phyloP scores from a whole-genome alignment of 805 yeast species.

The Sugiyamaella boreocaroliniensis region DNA sequence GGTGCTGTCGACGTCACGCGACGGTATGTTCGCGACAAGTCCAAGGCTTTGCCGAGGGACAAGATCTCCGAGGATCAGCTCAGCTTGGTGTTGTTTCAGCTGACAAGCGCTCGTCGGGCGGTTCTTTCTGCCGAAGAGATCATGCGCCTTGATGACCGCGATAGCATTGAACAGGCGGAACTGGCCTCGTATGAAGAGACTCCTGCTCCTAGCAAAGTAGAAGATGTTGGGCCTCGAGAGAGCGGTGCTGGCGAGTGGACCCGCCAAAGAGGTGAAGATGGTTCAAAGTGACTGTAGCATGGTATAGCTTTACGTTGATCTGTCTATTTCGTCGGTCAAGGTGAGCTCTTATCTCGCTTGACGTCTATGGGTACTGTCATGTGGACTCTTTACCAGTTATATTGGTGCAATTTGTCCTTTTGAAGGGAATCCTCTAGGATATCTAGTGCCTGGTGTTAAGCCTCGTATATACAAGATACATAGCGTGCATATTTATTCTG shows the following conservation, averaged over 20 bases:
- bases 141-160: slow-evolving; percentile 34
- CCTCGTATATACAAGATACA: too few relatives aligned
- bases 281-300: slow-evolving; percentile 27
- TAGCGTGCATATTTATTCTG: too few relatives aligned
- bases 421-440: too few relatives aligned
- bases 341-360: too few relatives aligned
- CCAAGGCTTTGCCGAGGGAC: slow-evolving; percentile 42
- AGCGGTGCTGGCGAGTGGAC: slow-evolving; percentile 79
- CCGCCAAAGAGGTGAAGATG: slow-evolving; percentile 69
- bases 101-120: slow-evolving; percentile 35
- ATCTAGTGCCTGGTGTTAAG: too few relatives aligned
- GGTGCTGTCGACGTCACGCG: slow-evolving; percentile 65
- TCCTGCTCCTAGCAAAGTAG: slow-evolving; percentile 3
- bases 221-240: slow-evolving; percentile 47
- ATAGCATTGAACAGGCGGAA: slow-evolving; percentile 25
- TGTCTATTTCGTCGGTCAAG: too few relatives aligned
- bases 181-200: slow-evolving; percentile 19
- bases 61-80: slow-evolving; percentile 39
- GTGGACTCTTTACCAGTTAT: too few relatives aligned
- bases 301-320: too few relatives aligned
- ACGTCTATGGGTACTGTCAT: too few relatives aligned
- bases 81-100: slow-evolving; percentile 28
- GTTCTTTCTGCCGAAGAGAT: slow-evolving; percentile 32
- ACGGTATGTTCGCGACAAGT: slow-evolving; percentile 49
- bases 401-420: too few relatives aligned